phyloP scores from a whole-genome alignment of 352 stramenopile genomes.

The Globisporangium recalcitrans region DNA sequence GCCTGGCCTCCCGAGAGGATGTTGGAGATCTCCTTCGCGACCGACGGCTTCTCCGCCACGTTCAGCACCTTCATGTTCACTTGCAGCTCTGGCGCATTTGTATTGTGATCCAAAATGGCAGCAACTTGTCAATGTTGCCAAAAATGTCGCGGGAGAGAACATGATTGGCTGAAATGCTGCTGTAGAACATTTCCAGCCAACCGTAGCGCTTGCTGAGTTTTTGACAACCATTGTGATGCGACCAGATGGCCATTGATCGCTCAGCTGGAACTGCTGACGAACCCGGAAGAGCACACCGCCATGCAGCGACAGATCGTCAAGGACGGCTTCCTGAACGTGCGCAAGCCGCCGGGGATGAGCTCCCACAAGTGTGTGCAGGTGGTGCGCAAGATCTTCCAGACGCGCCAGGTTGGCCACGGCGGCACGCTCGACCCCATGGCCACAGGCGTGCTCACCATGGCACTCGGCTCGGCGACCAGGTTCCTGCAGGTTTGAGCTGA shows the following conservation, averaged over 20 bases:
- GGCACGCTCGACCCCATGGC: conserved; percentile 88
- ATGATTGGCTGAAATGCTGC: conserved; percentile 20
- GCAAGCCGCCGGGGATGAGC: conserved; percentile 68
- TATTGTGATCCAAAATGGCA: conserved; percentile 11
- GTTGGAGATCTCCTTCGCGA: conserved; percentile 95
- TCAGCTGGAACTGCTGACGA: background rate
- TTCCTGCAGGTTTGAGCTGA: conserved; percentile 55
- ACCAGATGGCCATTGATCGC: background rate
- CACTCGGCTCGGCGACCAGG: conserved; percentile 72
- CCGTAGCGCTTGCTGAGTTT: background rate
- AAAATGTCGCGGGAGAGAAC: background rate
- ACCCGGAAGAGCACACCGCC: background rate
- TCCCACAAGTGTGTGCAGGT: conserved; percentile 74
- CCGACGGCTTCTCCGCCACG: conserved; percentile 99
- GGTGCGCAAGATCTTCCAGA: conserved; percentile 69
- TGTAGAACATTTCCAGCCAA: background rate
- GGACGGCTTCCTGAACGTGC: conserved; percentile 77
- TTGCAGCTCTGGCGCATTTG: conserved; percentile 2
- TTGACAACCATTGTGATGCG: conserved; percentile 5
- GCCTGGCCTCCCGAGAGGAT: conserved; percentile 85
- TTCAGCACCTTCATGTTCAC: conserved; percentile 88
- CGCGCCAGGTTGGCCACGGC: conserved; percentile 67
- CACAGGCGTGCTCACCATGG: conserved; percentile 79
- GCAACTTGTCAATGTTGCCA: conserved; percentile 5
- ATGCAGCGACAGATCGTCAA: conserved; percentile 14